phyloP scores from a whole-genome alignment of 768 basidiomycete genomes.

The Leucosporidium scottii region DNA sequence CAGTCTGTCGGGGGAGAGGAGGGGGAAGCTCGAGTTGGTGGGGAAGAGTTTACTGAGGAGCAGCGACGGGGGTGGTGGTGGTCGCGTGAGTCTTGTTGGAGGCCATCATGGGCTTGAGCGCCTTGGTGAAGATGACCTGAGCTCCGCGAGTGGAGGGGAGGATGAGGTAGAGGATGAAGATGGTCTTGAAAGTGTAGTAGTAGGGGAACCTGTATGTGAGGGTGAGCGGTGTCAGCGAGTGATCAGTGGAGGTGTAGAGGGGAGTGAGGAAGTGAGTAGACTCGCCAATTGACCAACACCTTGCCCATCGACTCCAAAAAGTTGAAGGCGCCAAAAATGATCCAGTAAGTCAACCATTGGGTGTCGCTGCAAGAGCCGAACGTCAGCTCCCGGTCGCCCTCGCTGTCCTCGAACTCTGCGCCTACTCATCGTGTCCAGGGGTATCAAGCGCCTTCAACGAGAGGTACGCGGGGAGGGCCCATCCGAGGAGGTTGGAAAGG shows the following conservation, averaged over 20 bases:
- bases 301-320: constrained; percentile 79
- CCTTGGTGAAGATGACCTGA: constrained; percentile 64
- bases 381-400: too few species aligned
- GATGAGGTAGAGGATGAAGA: constrained; percentile 44
- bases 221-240: too few species aligned
- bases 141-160: constrained; percentile 61
- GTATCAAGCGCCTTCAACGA: constrained; percentile 90
- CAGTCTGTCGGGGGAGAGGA: too few species aligned
- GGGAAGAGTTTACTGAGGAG: too few species aligned
- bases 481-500: constrained; percentile 89
- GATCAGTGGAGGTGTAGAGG: too few species aligned
- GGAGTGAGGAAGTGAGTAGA: background rate
- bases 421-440: constrained; percentile 52
- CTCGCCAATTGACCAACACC: constrained; percentile 72
- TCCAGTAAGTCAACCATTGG: constrained; percentile 98
- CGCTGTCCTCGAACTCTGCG: background rate
- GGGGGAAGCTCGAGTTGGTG: too few species aligned
- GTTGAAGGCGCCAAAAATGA: constrained; percentile 84
- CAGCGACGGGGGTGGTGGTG: background rate
- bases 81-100: background rate
- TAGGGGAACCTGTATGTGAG: constrained; percentile 42
- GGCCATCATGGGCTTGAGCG: constrained; percentile 71
- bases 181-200: constrained; percentile 45
- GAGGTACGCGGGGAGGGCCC: constrained; percentile 87
- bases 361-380: constrained; percentile 61